Evolutionary conservation across 352 stramenopile species (phyloP).

Genomic region (Globisporangium irregulare): DNA sequence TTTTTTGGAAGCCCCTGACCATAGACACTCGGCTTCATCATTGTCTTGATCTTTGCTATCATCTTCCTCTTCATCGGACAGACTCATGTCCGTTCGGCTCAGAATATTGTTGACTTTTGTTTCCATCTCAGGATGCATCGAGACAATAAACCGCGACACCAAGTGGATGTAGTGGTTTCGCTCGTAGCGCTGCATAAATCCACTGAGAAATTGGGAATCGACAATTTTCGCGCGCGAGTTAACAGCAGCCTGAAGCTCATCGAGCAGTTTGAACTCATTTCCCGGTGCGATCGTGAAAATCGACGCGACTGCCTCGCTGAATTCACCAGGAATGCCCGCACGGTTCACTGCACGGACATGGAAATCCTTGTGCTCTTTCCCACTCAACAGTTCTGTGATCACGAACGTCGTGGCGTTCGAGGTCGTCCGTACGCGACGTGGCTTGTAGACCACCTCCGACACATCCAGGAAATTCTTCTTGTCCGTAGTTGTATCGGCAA

Average conservation of each 20-base stretch:
- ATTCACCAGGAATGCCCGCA: slow-evolving; percentile 50
- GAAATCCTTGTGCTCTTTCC: slow-evolving; percentile 63
- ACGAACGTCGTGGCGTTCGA: slow-evolving; percentile 36
- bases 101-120: slow-evolving; percentile 54
- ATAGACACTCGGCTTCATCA: slow-evolving; percentile 12
- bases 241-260: slow-evolving; percentile 79
- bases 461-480: slow-evolving; percentile 48
- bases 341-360: slow-evolving; percentile 59
- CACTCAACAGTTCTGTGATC: slow-evolving; percentile 49
- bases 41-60: not conserved
- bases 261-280: slow-evolving; percentile 63
- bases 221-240: slow-evolving; percentile 63
- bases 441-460: slow-evolving; percentile 56
- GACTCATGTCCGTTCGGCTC: slow-evolving; percentile 10
- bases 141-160: slow-evolving; percentile 63
- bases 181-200: slow-evolving; percentile 82
- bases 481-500: slow-evolving; percentile 15
- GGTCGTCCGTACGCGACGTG: slow-evolving; percentile 44
- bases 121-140: slow-evolving; percentile 46
- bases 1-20: slow-evolving; percentile 14
- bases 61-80: not conserved
- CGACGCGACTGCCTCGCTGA: slow-evolving; percentile 40
- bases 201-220: slow-evolving; percentile 76
- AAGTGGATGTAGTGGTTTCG: slow-evolving; percentile 63
- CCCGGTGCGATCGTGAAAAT: slow-evolving; percentile 67